Conservation (phyloP, 2,329 filamentous ascomycete species). For the Claviceps sp. region DNA sequence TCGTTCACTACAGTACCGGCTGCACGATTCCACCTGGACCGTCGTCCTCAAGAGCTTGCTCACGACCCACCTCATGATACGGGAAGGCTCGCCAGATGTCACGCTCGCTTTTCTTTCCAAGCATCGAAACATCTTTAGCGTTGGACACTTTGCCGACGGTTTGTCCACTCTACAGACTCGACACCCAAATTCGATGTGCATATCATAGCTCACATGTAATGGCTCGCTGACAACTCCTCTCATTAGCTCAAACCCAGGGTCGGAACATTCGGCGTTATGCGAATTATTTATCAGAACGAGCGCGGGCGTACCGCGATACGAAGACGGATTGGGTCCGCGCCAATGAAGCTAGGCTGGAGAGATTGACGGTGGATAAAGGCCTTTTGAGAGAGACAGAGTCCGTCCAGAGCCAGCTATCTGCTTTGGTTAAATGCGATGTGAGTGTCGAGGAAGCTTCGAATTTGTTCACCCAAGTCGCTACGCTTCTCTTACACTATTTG, state of each 20-base stretch:
- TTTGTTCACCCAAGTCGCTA: no score
- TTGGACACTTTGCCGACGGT: constrained; percentile 90
- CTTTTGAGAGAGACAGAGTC: constrained; percentile 81
- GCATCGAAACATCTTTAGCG: constrained; percentile 70
- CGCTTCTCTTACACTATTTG: not conserved
- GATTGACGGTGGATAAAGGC: constrained; percentile 80
- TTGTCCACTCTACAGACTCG: constrained; percentile 20
- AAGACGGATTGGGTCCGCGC: constrained; percentile 81
- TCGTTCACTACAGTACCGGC: constrained; percentile 71
- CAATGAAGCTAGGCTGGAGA: constrained; percentile 72
- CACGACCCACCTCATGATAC: constrained; percentile 92
- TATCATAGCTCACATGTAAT: no score
- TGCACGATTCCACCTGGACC: constrained; percentile 98
- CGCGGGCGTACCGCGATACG: constrained; percentile 69
- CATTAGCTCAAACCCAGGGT: constrained; percentile 77
- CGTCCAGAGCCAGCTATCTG: constrained; percentile 77
- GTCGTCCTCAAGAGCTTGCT: constrained; percentile 97
- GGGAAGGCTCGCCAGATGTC: constrained; percentile 81
- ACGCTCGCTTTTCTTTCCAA: constrained; percentile 75
- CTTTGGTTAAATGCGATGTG: constrained; percentile 81
- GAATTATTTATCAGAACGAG: constrained; percentile 71
- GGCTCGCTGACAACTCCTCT: not conserved
- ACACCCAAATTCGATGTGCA: no score
- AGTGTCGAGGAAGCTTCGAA: constrained; percentile 19
- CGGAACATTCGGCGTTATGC: constrained; percentile 89